Conservation (phyloP, 257 asterid genomes). For the Perilla frutescens region DNA sequence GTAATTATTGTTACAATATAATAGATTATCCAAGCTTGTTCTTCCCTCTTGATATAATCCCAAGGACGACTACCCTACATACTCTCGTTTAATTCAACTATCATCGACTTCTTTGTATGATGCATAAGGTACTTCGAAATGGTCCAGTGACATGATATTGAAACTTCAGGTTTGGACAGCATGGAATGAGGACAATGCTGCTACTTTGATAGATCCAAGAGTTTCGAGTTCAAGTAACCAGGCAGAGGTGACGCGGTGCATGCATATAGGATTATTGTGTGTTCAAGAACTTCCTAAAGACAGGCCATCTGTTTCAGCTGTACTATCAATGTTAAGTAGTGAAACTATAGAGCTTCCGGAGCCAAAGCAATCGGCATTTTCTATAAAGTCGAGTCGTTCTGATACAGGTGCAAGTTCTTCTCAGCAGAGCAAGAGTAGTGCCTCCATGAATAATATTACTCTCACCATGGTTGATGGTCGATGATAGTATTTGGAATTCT, state of each 20-base stretch:
- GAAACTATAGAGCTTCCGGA: constrained; percentile 53
- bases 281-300: constrained; percentile 67
- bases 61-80: background rate
- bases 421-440: constrained; percentile 41
- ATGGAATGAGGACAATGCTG: constrained; percentile 51
- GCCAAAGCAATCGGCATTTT: constrained; percentile 52
- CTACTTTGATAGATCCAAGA: constrained; percentile 45
- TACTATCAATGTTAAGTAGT: constrained; percentile 61
- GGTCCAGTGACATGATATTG: background rate
- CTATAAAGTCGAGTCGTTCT: constrained; percentile 21
- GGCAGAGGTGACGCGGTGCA: constrained; percentile 53
- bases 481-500: constrained; percentile 21
- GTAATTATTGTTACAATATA: background rate
- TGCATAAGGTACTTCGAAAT: background rate
- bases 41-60: background rate
- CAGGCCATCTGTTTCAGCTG: constrained; percentile 55
- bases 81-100: background rate
- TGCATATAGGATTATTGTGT: constrained; percentile 67
- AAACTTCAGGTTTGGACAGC: constrained; percentile 56
- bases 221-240: constrained; percentile 31
- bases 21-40: background rate
- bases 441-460: constrained; percentile 45
- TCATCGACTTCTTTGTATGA: background rate
- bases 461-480: constrained; percentile 54
- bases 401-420: constrained; percentile 40